Conservation (phyloP, 352 stramenopile genomes). For the Phytophthora citrophthora region DNA sequence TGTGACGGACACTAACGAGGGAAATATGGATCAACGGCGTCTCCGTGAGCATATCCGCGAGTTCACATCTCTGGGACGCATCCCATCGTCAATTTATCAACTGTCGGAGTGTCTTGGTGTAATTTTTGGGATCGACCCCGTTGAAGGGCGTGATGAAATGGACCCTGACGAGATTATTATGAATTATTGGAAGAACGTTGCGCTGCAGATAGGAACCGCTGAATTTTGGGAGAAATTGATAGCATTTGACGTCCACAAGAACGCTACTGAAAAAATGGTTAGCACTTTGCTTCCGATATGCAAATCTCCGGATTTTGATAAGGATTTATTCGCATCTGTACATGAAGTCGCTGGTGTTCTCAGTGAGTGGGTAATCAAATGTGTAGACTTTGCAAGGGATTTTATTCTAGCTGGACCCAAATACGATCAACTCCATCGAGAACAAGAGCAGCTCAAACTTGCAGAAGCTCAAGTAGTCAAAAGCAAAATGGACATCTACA, state of each 20-base stretch:
- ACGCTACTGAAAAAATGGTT: conserved; percentile 59
- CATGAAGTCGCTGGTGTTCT: conserved; percentile 63
- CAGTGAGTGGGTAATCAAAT: conserved; percentile 74
- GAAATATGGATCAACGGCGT: background rate
- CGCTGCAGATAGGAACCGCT: conserved; percentile 32
- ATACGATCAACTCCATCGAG: conserved; percentile 52
- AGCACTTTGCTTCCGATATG: conserved; percentile 65
- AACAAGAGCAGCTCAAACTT: conserved; percentile 46
- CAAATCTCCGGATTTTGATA: conserved; percentile 65
- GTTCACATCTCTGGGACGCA: conserved; percentile 45
- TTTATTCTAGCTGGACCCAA: conserved; percentile 68
- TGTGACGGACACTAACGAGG: background rate
- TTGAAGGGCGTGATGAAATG: conserved; percentile 65
- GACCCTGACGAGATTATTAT: conserved; percentile 78
- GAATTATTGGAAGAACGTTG: conserved; percentile 72
- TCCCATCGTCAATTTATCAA: conserved; percentile 62
- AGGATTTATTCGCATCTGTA: conserved; percentile 46
- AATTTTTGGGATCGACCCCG: conserved; percentile 66
- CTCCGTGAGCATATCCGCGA: conserved; percentile 34
- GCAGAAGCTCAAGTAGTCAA: conserved; percentile 43
- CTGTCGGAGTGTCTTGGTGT: conserved; percentile 73
- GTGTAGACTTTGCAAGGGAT: conserved; percentile 47
- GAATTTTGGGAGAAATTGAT: conserved; percentile 60
- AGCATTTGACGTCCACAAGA: conserved; percentile 48
- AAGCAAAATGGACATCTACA: conserved; percentile 42